Base-by-base conservation (phyloP, 78 protist species). In the Emiliania huxleyi region DNA sequence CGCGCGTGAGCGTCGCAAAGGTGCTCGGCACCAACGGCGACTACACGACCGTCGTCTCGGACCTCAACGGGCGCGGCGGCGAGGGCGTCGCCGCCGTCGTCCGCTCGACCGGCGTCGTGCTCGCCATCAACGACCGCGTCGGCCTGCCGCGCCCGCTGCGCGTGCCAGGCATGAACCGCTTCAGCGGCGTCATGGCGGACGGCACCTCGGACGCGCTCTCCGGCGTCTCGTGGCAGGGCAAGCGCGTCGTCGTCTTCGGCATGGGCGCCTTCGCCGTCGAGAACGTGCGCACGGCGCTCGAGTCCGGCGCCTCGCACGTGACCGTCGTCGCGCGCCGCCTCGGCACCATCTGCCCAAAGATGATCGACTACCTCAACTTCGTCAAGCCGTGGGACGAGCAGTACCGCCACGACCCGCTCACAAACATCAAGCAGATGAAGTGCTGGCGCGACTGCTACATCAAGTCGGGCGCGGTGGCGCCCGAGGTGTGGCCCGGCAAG, bases 231-330 rank as follows among this genome's bases (percentile, higher is more conserved):
- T 62, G 75, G 75, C 37, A 21, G 37, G 83, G 83, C 23, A 35
- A 29, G 83, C 37, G 83, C 4, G 83, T 73, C 40, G 83, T 73
- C 44, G 18, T 73, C 23, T 18, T 73, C 42, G 83, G 83, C 15
- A 73, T 29, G 37, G 83, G 83, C 83, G 83, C 83, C 44, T 73
- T 73, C 42, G 83, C 83, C 23, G 83, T 73, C 15, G 83, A 73
- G 83, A 73, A 73, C 83, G 43, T 18, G 83, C 83, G 83, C 83
- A 73, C 83, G 40, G 83, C 83, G 42, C 83, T 73, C 44, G 42
- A 29, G 83, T 18, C 8, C 15, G 83, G 83, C 37, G 83, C 83
- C 19, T 3, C 83, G 37, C 42, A 29, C 37, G 83, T 73, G 83
- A 29, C 44, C 33, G 19, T 73, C 44, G 44, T 73, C 44, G 4